Conservation (phyloP, 495 filamentous ascomycete genomes). For the Trichoderma reesei region DNA sequence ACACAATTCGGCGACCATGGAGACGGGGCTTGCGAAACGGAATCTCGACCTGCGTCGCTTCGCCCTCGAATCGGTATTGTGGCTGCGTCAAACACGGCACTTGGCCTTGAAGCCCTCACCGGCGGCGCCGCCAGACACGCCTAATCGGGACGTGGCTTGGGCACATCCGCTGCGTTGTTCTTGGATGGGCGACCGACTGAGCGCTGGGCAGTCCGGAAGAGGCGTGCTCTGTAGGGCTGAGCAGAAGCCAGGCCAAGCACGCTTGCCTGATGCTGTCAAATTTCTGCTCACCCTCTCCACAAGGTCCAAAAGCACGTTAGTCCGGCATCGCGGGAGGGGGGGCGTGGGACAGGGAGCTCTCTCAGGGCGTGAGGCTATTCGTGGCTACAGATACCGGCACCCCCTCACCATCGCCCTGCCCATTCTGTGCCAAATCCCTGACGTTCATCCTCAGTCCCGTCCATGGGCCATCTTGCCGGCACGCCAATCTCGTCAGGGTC, state of each 20-base stretch:
- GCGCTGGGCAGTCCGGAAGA: neutral
- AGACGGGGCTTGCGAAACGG: neutral
- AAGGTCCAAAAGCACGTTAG: neutral
- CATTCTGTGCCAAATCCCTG: constrained; percentile 1
- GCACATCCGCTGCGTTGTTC: neutral
- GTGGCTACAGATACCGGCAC: neutral
- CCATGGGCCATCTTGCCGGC: constrained; percentile 4
- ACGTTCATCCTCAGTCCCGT: constrained; percentile 8
- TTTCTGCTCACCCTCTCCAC: neutral
- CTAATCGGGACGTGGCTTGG: neutral
- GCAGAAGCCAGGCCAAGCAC: neutral
- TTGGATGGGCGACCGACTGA: neutral
- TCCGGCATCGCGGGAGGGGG: neutral
- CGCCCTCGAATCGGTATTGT: constrained; percentile 3
- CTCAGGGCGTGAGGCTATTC: neutral
- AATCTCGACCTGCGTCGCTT: neutral
- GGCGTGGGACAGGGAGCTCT: neutral
- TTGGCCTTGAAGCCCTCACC: neutral
- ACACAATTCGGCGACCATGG: neutral
- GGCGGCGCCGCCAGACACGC: neutral
- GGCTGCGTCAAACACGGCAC: constrained; percentile 5
- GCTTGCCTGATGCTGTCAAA: neutral
- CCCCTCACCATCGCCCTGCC: neutral
- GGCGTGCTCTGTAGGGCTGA: constrained; percentile 4
- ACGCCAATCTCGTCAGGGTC: constrained; percentile 8